These are phyloP conservation scores for Aciculosporium take DNA, from an alignment of 2,329 filamentous ascomycete species.

Conservation along the genomic window DNA sequence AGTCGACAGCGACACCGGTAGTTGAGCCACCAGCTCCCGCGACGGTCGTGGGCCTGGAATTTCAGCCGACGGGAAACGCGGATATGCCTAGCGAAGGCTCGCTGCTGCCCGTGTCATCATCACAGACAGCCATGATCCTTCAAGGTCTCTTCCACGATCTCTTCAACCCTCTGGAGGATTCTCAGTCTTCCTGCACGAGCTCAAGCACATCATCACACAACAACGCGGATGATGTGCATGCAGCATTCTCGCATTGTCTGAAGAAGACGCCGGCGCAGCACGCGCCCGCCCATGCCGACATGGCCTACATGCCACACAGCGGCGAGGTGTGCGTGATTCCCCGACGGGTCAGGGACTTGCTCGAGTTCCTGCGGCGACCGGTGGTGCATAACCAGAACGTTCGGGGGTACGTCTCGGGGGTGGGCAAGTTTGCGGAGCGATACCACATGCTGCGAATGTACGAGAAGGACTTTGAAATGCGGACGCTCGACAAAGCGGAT, in stretches of 20 bases:
- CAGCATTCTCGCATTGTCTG: neutral
- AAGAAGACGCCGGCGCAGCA: neutral
- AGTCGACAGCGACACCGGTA: neutral
- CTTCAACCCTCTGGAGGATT: neutral
- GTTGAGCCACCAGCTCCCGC: neutral
- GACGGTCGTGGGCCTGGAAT: neutral
- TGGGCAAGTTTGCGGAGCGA: slow-evolving; percentile 8
- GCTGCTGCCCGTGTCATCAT: neutral
- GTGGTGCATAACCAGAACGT: slow-evolving; percentile 8
- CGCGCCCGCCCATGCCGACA: slow-evolving; percentile 11
- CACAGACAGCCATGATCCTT: neutral
- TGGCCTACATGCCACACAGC: slow-evolving; percentile 23
- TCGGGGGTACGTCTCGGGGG: neutral
- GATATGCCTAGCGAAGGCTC: no score
- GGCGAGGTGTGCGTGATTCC: slow-evolving; percentile 12
- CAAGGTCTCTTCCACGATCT: neutral
- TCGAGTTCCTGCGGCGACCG: slow-evolving; percentile 11
- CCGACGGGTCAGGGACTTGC: slow-evolving; percentile 6
- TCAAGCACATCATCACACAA: no score
- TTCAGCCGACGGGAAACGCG: neutral
- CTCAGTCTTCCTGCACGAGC: neutral
- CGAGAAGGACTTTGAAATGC: slow-evolving; percentile 33
- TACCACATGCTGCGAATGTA: slow-evolving; percentile 33
- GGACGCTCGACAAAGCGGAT: slow-evolving; percentile 16
- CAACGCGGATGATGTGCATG: neutral